These are phyloP conservation scores for Lactarius indigo DNA, from an alignment of 768 basidiomycete species.

Conservation along the genomic window DNA sequence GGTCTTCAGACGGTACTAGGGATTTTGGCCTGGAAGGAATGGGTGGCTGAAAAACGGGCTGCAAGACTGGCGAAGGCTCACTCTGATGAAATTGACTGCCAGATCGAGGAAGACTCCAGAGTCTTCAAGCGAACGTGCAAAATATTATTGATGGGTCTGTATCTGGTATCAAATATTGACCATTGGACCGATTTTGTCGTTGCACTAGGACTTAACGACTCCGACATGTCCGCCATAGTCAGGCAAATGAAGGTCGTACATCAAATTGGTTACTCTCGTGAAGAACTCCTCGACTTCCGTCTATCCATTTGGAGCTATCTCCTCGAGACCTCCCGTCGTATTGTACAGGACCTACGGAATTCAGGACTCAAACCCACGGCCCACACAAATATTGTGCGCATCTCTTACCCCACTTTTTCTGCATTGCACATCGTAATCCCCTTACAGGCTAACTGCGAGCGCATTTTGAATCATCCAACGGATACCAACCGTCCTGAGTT, in stretches of 20 bases:
- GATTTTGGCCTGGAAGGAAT: no score
- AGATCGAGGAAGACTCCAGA: no score
- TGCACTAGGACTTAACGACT: conserved; percentile 7
- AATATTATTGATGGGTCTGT: no score
- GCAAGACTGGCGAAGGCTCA: no score
- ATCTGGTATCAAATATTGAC: no score
- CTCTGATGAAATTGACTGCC: no score
- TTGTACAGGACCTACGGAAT: background rate
- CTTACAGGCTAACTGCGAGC: conserved; percentile 3
- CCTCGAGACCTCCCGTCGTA: background rate
- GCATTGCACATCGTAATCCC: no score
- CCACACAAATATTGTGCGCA: background rate
- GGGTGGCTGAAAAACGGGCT: no score
- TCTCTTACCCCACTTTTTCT: no score
- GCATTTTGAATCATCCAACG: background rate
- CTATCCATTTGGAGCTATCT: conserved; percentile 5
- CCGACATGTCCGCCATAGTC: conserved; percentile 2
- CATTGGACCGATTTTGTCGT: no score
- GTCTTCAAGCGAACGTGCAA: no score
- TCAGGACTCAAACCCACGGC: background rate
- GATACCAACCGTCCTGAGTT: conserved; percentile 30
- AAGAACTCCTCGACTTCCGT: conserved; percentile 5
- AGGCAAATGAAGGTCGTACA: conserved; percentile 1
- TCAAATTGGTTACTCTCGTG: conserved; percentile 44
- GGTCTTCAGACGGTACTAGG: no score